Evolutionary conservation across 106 monocot species (phyloP), one percentile per base, ranked within the genome.

Genomic region (Acanthochlamys bracteata): DNA sequence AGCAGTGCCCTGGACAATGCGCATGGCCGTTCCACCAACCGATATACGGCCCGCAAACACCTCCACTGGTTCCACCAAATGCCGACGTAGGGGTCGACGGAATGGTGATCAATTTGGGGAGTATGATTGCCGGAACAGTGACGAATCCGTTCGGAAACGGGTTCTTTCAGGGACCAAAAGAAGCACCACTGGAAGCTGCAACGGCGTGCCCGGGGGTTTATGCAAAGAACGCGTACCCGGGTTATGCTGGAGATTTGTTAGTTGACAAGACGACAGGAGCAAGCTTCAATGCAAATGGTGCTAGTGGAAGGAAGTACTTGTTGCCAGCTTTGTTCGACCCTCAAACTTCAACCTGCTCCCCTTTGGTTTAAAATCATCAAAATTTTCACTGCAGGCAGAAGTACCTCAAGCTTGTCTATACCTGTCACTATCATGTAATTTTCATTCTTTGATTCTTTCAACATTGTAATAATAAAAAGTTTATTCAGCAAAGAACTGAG

Each of bases 311-410:
- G 55, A 55, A 55, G 20, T 55, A 20, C 55, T 55, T 55, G 55
- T 15, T 55, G 16, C 55, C 55, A 3, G 6, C 55, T 7, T 4
- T 55, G 11, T 55, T 20, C 21, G 55, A 55, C 10, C 55, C 21
- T 21, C 49, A 71, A 20, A 89, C 84, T 3, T 64, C 79, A 1
- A 19, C 75, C 0, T 89, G 89, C 46, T 76, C 84, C 24, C 84
- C 84, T 10, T 71, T 82, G 68, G 77, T 79, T 57, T 84, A 33
- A 33, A 33, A 33, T 33, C 33, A 6, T 33, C 33, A 3, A 33
- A 33, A 1, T 33, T 33, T 33, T 33, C 33, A 33, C 33, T 33
- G 33, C 33, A 33, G 6, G 33, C 33, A 33, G 33, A 33, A 33
- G 4, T 33, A 33, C 33, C 33, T 33, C 33, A 33, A 33, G 33